Evolutionary conservation across 2,329 filamentous ascomycete species (phyloP).

Genomic region (Grosmannia penicillata): DNA sequence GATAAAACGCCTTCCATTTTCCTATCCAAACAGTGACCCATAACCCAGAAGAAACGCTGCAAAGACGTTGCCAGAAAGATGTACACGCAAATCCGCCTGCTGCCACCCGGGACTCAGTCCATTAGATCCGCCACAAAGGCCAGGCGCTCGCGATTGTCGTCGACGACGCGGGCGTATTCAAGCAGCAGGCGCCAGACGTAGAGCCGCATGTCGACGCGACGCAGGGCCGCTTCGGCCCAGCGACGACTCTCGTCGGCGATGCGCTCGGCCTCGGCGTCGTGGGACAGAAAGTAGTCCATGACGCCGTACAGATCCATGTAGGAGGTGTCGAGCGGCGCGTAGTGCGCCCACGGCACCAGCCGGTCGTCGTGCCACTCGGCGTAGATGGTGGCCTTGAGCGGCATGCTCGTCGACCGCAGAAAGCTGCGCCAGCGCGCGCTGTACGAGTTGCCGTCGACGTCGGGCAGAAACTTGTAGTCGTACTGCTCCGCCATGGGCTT

Average conservation of each 20-base stretch:
- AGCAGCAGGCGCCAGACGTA: constrained; percentile 48
- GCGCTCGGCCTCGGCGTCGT: constrained; percentile 36
- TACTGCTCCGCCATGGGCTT: constrained; percentile 33
- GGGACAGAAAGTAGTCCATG: constrained; percentile 45
- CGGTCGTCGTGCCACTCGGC: constrained; percentile 61
- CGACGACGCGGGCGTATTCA: constrained; percentile 38
- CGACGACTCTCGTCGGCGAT: constrained; percentile 45
- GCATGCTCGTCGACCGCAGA: constrained; percentile 47
- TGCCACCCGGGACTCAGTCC: too few species aligned
- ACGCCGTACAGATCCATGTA: constrained; percentile 51
- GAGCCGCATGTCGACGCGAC: constrained; percentile 50
- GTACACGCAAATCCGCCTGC: too few species aligned
- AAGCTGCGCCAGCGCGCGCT: constrained; percentile 47
- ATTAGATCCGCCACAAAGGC: constrained; percentile 28
- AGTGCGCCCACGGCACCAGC: constrained; percentile 55
- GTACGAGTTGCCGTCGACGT: constrained; percentile 55
- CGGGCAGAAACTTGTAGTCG: constrained; percentile 47
- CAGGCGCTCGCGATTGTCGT: constrained; percentile 26
- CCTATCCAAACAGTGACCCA: too few species aligned
- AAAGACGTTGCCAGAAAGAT: too few species aligned
- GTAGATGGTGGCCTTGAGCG: constrained; percentile 58
- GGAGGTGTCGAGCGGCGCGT: constrained; percentile 54
- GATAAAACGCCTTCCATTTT: too few species aligned
- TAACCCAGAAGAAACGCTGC: too few species aligned
- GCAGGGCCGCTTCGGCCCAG: constrained; percentile 47